A percentile compares a stretch with the other conserved stretches of the same genome.
Conservation (phyloP, 2,329 filamentous ascomycete species). For the Fusarium coffeatum region DNA sequence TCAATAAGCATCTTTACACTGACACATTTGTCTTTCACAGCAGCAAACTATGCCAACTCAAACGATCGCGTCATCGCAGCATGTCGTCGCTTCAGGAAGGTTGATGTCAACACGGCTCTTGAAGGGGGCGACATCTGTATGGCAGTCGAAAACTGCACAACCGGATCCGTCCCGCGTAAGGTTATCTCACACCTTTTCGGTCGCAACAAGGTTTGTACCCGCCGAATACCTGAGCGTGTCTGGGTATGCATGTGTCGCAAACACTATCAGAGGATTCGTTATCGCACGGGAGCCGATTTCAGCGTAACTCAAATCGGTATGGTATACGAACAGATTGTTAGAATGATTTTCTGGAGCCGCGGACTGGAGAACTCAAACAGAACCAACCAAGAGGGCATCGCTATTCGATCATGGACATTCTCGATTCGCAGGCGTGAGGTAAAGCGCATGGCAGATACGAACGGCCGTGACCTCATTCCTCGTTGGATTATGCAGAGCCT, state of each 20-base stretch:
- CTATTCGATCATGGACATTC: slow-evolving; percentile 66
- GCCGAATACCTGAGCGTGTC: slow-evolving; percentile 73
- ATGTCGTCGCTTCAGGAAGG: slow-evolving; percentile 30
- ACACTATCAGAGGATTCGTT: slow-evolving; percentile 81
- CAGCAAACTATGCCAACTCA: slow-evolving; percentile 14
- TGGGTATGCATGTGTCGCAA: slow-evolving; percentile 86
- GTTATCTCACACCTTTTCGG: slow-evolving; percentile 85
- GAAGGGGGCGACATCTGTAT: slow-evolving; percentile 59
- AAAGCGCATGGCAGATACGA: slow-evolving; percentile 60
- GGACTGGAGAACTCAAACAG: slow-evolving; percentile 54
- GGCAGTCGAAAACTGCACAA: slow-evolving; percentile 68
- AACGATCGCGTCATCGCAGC: slow-evolving; percentile 40
- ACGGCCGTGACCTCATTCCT: slow-evolving; percentile 40
- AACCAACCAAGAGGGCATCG: slow-evolving; percentile 47
- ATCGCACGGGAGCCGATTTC: slow-evolving; percentile 72
- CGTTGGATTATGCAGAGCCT: slow-evolving; percentile 62
- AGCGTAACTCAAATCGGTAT: slow-evolving; percentile 72
- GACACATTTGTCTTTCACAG: slow-evolving; percentile 9
- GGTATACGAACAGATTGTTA: slow-evolving; percentile 70
- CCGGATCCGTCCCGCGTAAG: slow-evolving; percentile 73
- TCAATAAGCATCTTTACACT: neutral
- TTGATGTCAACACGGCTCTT: slow-evolving; percentile 30
- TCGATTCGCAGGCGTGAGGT: slow-evolving; percentile 73
- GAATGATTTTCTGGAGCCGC: slow-evolving; percentile 72
- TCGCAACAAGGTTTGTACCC: slow-evolving; percentile 82